Percentiles rank a stretch among this genome's conserved stretches.
Evolutionary conservation across 306 rosid species (phyloP).

Genomic region (Begonia loranthoides): DNA sequence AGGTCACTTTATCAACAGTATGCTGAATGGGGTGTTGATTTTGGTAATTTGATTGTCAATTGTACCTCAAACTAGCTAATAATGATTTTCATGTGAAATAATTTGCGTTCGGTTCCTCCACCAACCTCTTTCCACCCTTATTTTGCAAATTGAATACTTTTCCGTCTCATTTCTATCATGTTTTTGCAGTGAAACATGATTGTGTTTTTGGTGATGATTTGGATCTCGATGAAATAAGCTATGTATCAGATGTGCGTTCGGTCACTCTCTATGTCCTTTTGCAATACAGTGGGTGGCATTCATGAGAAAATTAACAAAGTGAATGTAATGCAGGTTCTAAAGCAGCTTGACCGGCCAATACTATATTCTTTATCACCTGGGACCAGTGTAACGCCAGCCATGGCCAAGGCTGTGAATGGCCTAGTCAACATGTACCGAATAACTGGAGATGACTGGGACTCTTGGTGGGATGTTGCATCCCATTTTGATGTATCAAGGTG

Average conservation of each 20-base stretch:
- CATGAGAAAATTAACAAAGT: neutral
- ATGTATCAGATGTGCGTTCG: conserved; percentile 52
- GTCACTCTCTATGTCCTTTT: neutral
- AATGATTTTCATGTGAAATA: neutral
- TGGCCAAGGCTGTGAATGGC: conserved; percentile 63
- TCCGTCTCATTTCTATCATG: neutral
- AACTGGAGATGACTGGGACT: conserved; percentile 98
- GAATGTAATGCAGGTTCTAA: conserved; percentile 38
- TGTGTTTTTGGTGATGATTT: conserved; percentile 91
- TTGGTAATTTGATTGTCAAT: conserved; percentile 38
- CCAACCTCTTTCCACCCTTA: no score
- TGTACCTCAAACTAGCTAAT: no score
- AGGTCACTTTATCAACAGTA: conserved; percentile 74
- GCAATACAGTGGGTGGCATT: no score
- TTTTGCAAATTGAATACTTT: conserved; percentile 13
- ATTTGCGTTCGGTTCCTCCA: neutral
- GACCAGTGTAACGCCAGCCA: conserved; percentile 56
- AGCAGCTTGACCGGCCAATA: conserved; percentile 44
- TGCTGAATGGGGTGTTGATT: conserved; percentile 90
- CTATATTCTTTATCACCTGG: conserved; percentile 87
- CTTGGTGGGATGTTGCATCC: conserved; percentile 45
- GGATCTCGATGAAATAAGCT: conserved; percentile 56
- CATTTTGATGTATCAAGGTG: conserved; percentile 82
- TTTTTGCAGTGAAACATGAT: conserved; percentile 74
- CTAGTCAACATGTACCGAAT: conserved; percentile 80